Conservation (phyloP, 768 basidiomycete species). For the Calocybe gangraenosa region DNA sequence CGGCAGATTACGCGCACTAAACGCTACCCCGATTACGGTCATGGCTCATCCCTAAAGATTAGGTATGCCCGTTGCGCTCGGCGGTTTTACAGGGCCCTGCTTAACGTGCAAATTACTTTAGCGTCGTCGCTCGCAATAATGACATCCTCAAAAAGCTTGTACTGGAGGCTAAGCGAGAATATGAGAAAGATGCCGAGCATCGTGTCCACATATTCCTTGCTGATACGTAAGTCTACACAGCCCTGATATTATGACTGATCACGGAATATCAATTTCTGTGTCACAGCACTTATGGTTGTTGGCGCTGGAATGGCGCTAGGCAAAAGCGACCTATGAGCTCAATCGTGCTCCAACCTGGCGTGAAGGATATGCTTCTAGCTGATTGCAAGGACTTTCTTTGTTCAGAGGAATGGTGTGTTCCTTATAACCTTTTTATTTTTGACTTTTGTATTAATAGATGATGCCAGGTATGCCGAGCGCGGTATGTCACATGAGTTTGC, state of each 20-base stretch:
- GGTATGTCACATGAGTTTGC: slow-evolving; percentile 40
- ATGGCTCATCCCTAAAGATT: slow-evolving; percentile 72
- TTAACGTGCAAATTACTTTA: slow-evolving; percentile 23
- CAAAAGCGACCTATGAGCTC: slow-evolving; percentile 90
- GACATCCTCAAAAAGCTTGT: slow-evolving; percentile 86
- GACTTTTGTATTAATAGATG: slow-evolving; percentile 13
- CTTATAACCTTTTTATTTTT: too few species aligned
- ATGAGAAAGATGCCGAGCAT: slow-evolving; percentile 88
- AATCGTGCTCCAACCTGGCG: slow-evolving; percentile 86
- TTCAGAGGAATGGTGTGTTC: slow-evolving; percentile 78
- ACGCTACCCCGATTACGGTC: slow-evolving; percentile 72
- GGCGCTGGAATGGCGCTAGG: slow-evolving; percentile 87
- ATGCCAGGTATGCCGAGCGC: slow-evolving; percentile 80
- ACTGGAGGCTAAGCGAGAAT: slow-evolving; percentile 81
- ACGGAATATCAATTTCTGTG: not conserved
- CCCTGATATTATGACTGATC: not conserved
- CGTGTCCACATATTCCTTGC: slow-evolving; percentile 88
- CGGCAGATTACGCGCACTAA: slow-evolving; percentile 75
- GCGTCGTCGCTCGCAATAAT: slow-evolving; percentile 85
- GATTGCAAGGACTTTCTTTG: slow-evolving; percentile 84
- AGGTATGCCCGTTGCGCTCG: slow-evolving; percentile 43
- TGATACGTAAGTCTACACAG: slow-evolving; percentile 62
- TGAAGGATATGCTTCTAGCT: slow-evolving; percentile 85
- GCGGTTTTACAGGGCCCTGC: slow-evolving; percentile 8
- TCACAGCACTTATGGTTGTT: slow-evolving; percentile 63